Evolutionary conservation across 768 basidiomycete genomes (phyloP).

Genomic region (Mycena kentingensis): DNA sequence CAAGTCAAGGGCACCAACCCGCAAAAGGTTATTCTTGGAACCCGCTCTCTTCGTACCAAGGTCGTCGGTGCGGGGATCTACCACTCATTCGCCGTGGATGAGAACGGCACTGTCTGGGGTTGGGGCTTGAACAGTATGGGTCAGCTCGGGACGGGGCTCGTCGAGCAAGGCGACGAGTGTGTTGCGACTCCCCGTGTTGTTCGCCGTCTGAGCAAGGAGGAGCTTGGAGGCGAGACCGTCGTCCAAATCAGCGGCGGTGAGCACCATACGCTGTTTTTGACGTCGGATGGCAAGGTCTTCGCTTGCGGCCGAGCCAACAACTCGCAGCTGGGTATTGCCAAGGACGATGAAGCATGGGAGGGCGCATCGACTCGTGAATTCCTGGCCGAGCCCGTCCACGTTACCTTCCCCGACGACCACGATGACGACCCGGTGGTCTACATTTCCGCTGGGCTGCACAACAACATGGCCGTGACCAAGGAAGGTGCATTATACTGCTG

Average conservation of each 20-base stretch:
- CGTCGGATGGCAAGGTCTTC: slow-evolving; percentile 79
- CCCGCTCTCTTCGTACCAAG: slow-evolving; percentile 58
- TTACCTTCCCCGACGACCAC: slow-evolving; percentile 62
- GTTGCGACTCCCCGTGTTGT: slow-evolving; percentile 68
- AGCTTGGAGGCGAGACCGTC: slow-evolving; percentile 61
- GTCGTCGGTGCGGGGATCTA: slow-evolving; percentile 79
- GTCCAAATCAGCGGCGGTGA: slow-evolving; percentile 80
- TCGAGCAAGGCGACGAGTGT: slow-evolving; percentile 47
- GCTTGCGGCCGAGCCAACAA: slow-evolving; percentile 85
- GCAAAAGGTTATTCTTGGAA: slow-evolving; percentile 79
- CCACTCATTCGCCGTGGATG: slow-evolving; percentile 90
- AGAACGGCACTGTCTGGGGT: slow-evolving; percentile 81
- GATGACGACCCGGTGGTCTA: slow-evolving; percentile 62
- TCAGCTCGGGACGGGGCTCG: slow-evolving; percentile 67
- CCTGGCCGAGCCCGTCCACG: slow-evolving; percentile 62
- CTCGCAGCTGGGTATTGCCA: slow-evolving; percentile 77
- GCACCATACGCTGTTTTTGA: slow-evolving; percentile 90
- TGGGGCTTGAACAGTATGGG: slow-evolving; percentile 97
- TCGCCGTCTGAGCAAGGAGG: slow-evolving; percentile 59
- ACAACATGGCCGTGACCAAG: slow-evolving; percentile 68
- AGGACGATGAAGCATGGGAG: slow-evolving; percentile 68
- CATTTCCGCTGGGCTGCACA: slow-evolving; percentile 70
- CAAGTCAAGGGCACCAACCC: slow-evolving; percentile 89
- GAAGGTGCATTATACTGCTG: slow-evolving; percentile 73
- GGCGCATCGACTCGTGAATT: slow-evolving; percentile 55